phyloP scores from a whole-genome alignment of 1,139 yeast genomes.

The Kodamaea alishanica region DNA sequence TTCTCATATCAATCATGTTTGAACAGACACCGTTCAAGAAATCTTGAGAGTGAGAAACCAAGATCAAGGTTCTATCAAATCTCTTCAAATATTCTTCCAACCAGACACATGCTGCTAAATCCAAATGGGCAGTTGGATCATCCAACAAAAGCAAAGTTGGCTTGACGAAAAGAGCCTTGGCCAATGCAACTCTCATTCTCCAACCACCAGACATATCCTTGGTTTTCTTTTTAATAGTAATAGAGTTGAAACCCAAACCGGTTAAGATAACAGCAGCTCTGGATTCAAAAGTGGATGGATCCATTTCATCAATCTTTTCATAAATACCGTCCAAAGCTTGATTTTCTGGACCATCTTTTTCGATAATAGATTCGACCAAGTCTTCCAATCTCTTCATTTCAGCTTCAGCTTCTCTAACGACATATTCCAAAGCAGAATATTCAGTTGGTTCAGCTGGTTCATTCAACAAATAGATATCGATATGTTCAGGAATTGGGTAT shows the following conservation, averaged over 20 bases:
- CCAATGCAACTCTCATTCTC: constrained; percentile 90
- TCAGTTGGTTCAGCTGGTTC: constrained; percentile 98
- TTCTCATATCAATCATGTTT: constrained; percentile 97
- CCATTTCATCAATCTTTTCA: constrained; percentile 95
- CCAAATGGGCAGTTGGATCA: constrained; percentile 99
- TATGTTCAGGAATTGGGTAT: constrained; percentile 87
- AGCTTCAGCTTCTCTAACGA: constrained; percentile 91
- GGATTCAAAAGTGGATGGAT: constrained; percentile 91
- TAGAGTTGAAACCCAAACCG: constrained; percentile 93
- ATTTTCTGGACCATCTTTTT: constrained; percentile 92
- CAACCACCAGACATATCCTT: constrained; percentile 99
- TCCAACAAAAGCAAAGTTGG: constrained; percentile 84
- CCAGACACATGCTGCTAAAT: constrained; percentile 99
- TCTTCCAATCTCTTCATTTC: constrained; percentile 91
- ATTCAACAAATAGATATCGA: constrained; percentile 87
- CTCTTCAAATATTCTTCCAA: constrained; percentile 95
- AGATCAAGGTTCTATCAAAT: constrained; percentile 87
- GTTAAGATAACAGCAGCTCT: constrained; percentile 94
- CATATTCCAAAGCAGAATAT: constrained; percentile 89
- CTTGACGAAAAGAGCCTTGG: constrained; percentile 83
- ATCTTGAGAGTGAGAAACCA: constrained; percentile 98
- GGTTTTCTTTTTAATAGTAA: constrained; percentile 79
- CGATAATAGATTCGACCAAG: constrained; percentile 82
- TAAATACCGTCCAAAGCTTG: constrained; percentile 81
- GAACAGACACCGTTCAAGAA: constrained; percentile 98